A percentile compares a stretch with the other conserved stretches of the same genome.
Conservation (phyloP, 2,329 filamentous ascomycete species). For the Claviceps pazoutovae region DNA sequence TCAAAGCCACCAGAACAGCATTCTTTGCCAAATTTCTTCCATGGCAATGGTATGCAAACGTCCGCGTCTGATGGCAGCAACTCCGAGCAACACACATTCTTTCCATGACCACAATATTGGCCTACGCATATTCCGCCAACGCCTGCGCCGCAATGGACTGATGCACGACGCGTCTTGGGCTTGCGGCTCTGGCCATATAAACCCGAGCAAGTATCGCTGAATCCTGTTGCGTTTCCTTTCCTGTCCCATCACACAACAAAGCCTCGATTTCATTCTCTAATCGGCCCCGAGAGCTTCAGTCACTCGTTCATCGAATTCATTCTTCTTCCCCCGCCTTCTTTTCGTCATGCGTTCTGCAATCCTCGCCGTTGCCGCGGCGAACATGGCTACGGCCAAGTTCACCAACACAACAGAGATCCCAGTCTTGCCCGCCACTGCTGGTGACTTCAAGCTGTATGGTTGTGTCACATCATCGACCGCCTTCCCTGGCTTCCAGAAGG, state of each 20-base stretch:
- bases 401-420: constrained; percentile 1
- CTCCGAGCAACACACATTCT: neutral
- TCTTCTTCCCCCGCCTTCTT: neutral
- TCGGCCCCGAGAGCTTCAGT: constrained; percentile 13
- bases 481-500: constrained; percentile 13
- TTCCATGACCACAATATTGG: neutral
- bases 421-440: constrained; percentile 9
- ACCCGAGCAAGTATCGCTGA: constrained; percentile 10
- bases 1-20: neutral
- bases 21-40: neutral
- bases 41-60: constrained; percentile 2
- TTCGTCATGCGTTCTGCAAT: constrained; percentile 18
- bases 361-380: constrained; percentile 18
- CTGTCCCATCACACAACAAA: constrained; percentile 9
- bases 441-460: constrained; percentile 13
- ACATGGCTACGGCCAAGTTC: constrained; percentile 15
- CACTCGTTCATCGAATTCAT: constrained; percentile 10
- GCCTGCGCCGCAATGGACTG: neutral
- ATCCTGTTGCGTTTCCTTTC: constrained; percentile 5
- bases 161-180: constrained; percentile 4
- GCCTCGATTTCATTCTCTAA: constrained; percentile 20
- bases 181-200: constrained; percentile 14
- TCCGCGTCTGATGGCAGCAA: neutral
- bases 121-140: neutral
- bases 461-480: constrained; percentile 11